A percentile compares a stretch with the other conserved stretches of the same genome.
These are phyloP conservation scores for Stachybotrys chartarum DNA, from an alignment of 2,329 filamentous ascomycete genomes.

Conservation along the genomic window DNA sequence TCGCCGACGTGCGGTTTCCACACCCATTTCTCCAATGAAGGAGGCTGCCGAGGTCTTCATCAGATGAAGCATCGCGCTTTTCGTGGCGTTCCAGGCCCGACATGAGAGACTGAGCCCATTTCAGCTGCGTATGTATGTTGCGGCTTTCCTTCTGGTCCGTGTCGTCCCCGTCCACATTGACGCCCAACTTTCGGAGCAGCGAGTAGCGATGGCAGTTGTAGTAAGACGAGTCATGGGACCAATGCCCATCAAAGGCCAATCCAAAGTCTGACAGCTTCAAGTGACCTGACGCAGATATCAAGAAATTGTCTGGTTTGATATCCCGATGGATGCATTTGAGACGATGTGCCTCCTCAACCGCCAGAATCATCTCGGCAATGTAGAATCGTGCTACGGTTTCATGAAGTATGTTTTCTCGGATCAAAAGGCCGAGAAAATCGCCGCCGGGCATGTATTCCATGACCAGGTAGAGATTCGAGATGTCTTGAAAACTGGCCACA, in stretches of 20 bases:
- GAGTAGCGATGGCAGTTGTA: slow-evolving; percentile 78
- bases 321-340: slow-evolving; percentile 91
- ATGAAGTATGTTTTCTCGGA: slow-evolving; percentile 75
- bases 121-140: slow-evolving; percentile 25
- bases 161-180: slow-evolving; percentile 66
- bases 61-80: slow-evolving; percentile 17
- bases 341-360: slow-evolving; percentile 84
- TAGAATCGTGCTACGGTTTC: slow-evolving; percentile 81
- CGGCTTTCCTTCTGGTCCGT: slow-evolving; percentile 54
- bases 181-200: slow-evolving; percentile 67
- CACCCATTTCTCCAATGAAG: slow-evolving; percentile 64
- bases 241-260: slow-evolving; percentile 89
- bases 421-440: slow-evolving; percentile 81
- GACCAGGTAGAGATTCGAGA: slow-evolving; percentile 76
- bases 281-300: slow-evolving; percentile 82
- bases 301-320: slow-evolving; percentile 95
- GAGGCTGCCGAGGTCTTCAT: slow-evolving; percentile 32
- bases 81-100: slow-evolving; percentile 23
- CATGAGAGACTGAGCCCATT: slow-evolving; percentile 22
- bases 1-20: slow-evolving; percentile 65
- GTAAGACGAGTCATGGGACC: slow-evolving; percentile 84
- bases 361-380: slow-evolving; percentile 90
- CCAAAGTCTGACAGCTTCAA: slow-evolving; percentile 96
- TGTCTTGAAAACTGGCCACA: slow-evolving; percentile 83
- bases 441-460: slow-evolving; percentile 99